A percentile compares a stretch with the other conserved stretches of the same genome.
phyloP scores from a whole-genome alignment of 2,329 filamentous ascomycete genomes.

The Ceratocystis diversiconidia region DNA sequence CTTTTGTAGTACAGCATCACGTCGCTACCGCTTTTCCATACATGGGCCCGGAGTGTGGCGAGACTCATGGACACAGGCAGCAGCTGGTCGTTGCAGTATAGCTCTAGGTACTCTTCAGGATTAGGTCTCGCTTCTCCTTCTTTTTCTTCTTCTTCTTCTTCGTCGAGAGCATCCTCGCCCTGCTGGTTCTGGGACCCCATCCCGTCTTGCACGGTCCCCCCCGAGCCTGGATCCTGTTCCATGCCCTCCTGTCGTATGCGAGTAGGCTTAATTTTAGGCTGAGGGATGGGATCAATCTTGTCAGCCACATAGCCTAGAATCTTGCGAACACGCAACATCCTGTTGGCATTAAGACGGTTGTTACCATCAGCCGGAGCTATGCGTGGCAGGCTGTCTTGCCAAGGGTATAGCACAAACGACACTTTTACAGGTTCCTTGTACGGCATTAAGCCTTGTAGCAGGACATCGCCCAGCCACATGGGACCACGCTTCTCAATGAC shows the following conservation, averaged over 20 bases:
- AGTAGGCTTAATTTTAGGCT: neutral
- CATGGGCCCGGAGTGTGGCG: conserved; percentile 77
- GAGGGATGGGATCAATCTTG: conserved; percentile 59
- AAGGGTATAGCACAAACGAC: conserved; percentile 82
- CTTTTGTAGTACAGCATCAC: conserved; percentile 81
- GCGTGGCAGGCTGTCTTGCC: conserved; percentile 56
- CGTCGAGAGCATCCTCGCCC: neutral
- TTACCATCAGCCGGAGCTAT: conserved; percentile 67
- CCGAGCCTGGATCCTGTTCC: neutral
- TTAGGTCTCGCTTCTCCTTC: conserved; percentile 41
- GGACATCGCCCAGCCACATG: conserved; percentile 80
- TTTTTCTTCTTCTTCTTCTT: conserved; percentile 35
- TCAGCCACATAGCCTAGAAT: conserved; percentile 86
- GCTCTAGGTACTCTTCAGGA: conserved; percentile 84
- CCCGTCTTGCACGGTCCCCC: neutral
- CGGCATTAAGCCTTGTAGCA: conserved; percentile 69
- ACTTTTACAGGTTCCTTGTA: conserved; percentile 89
- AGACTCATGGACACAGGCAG: conserved; percentile 77
- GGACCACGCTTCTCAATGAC: conserved; percentile 74
- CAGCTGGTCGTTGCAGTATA: conserved; percentile 83
- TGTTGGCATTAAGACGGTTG: conserved; percentile 85
- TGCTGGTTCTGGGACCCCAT: neutral
- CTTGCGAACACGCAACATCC: conserved; percentile 92
- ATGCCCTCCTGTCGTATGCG: neutral
- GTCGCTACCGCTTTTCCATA: conserved; percentile 93